Evolutionary conservation across 2,329 filamentous ascomycete genomes (phyloP).

Genomic region (Paraphoma sp.): DNA sequence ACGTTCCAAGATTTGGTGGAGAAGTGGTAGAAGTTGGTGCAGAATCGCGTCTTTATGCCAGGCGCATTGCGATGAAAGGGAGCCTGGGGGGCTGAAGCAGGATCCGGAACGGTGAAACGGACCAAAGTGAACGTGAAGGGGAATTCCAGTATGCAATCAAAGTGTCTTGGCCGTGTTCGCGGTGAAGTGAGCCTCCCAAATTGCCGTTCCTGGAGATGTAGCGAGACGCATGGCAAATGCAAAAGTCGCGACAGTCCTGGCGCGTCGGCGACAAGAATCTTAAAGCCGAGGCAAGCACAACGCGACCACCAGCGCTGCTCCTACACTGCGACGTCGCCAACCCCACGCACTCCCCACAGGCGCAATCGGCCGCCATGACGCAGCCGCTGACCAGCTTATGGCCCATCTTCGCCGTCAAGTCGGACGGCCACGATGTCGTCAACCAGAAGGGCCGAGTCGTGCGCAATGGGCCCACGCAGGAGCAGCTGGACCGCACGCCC

Average conservation of each 20-base stretch:
- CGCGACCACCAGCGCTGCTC: neutral
- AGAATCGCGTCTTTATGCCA: neutral
- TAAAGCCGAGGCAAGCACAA: constrained; percentile 7
- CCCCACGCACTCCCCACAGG: neutral
- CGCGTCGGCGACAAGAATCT: constrained; percentile 5
- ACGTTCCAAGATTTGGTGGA: neutral
- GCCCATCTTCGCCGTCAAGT: constrained; percentile 56
- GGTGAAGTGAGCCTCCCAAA: constrained; percentile 8
- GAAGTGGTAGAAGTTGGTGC: constrained; percentile 2
- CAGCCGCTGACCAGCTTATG: constrained; percentile 54
- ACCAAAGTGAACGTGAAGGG: neutral
- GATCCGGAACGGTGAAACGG: neutral
- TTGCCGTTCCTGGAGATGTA: neutral
- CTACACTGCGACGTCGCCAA: neutral
- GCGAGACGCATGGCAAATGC: neutral
- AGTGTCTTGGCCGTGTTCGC: constrained; percentile 1
- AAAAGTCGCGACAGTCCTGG: neutral
- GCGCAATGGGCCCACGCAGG: constrained; percentile 60
- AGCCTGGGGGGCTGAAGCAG: neutral
- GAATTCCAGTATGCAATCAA: neutral
- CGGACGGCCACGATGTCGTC: constrained; percentile 58
- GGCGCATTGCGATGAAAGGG: neutral
- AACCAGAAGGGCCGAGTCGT: constrained; percentile 56
- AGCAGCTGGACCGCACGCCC: constrained; percentile 60
- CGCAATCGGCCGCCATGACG: constrained; percentile 30